Base-by-base conservation (phyloP, 2,329 filamentous ascomycete species). In the Pestalotiopsis sp. region DNA sequence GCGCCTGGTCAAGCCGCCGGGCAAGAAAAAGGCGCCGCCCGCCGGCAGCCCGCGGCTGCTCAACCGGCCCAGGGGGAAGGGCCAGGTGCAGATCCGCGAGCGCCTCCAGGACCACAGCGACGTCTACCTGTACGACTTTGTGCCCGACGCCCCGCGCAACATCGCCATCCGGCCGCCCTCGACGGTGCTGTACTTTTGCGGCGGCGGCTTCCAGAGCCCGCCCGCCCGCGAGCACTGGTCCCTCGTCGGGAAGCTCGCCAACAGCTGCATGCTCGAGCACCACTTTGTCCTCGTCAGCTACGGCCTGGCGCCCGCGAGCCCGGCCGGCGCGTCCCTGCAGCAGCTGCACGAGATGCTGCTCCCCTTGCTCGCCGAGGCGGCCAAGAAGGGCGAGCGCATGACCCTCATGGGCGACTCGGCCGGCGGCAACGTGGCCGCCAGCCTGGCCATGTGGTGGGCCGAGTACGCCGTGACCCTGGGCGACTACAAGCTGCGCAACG, bases 321-420 rank as follows among this genome's bases (percentile, higher is more conserved):
- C 87, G 0, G 87, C 86, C 0, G 79, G 83, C 0, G 77, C 78
- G 0, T 75, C 86, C 0, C 82, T 89, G 38, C 86, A 86, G 0
- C 76, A 78, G 27, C 80, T 89, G 13, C 70, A 84, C 61, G 79
- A 73, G 45, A 78, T 86, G 12, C 86, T 88, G 69, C 75, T 77
- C 0, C 73, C 73, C 0, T 69, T 87, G 0, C 71, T 89, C 70
- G 60, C 71, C 1, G 73, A 81, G n/a, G 80, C 84, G 0, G 72
- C 77, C 0, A 72, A 75, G 0, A 77, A 76, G 0, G 77, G 76
- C 2, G 83, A 88, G 66, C 78, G 75, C 1, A 78, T 89, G 0
- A 80, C 85, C 1, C 78, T 89, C 1, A 83, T 82, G 0, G 88
- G 88, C 1, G 88, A 90, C 67, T 87, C 85, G 0, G 84, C 86